Percentiles rank a stretch among this genome's conserved stretches.
Evolutionary conservation across 192 early-diverging fungal species (phyloP).

Genomic region (Coemansia javaensis): DNA sequence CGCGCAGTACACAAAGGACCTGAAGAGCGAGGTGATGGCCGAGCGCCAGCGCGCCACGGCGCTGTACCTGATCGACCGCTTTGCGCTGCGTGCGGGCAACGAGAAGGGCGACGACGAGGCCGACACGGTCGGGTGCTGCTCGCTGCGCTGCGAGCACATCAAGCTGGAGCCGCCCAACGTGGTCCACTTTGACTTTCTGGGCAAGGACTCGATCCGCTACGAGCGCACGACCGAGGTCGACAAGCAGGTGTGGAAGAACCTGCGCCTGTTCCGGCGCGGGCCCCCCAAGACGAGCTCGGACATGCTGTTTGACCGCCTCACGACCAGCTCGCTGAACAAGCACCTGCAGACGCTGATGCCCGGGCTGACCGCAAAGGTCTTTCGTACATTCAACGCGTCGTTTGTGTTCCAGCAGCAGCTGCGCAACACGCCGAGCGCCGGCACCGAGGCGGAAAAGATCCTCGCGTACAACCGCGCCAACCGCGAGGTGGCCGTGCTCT

Average conservation of each 20-base stretch:
- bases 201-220: constrained; percentile 97
- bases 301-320: constrained; percentile 88
- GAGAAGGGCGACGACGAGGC: constrained; percentile 98
- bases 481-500: constrained; percentile 90
- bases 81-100: constrained; percentile 94
- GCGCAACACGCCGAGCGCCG: constrained; percentile 59
- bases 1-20: constrained; percentile 66
- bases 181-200: constrained; percentile 91
- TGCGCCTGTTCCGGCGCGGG: constrained; percentile 77
- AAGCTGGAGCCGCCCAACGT: constrained; percentile 76
- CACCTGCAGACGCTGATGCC: constrained; percentile 81
- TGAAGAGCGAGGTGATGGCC: constrained; percentile 76
- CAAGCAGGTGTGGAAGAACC: constrained; percentile 89
- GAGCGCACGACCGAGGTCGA: constrained; percentile 80
- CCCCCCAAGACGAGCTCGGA: constrained; percentile 69
- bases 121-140: constrained; percentile 98
- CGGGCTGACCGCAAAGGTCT: constrained; percentile 95
- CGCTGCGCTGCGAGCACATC: constrained; percentile 89
- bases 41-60: constrained; percentile 88
- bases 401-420: constrained; percentile 89
- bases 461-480: constrained; percentile 94
- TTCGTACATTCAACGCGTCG: constrained; percentile 98
- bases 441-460: constrained; percentile 75
- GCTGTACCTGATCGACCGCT: constrained; percentile 91
- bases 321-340: constrained; percentile 80